Evolutionary conservation across 129 eudicot genomes (phyloP).

Genomic region (Sambucus nigra): DNA sequence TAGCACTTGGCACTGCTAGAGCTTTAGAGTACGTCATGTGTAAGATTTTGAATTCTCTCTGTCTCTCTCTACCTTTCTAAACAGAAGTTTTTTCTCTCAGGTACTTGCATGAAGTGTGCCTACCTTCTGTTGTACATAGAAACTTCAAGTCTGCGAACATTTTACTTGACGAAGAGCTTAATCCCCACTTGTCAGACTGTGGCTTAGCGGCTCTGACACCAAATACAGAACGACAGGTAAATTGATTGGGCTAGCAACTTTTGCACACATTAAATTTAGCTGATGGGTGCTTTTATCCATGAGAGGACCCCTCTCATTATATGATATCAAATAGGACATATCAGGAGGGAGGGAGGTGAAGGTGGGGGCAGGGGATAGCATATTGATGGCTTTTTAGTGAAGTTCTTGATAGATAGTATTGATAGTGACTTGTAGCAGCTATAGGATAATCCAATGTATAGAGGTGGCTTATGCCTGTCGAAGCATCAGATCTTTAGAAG

Average conservation of each 20-base stretch:
- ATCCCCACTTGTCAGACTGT: slow-evolving; percentile 92
- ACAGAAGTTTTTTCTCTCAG: slow-evolving; percentile 23
- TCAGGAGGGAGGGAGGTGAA: too few relatives aligned
- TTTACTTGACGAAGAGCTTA: slow-evolving; percentile 87
- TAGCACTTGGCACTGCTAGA: slow-evolving; percentile 97
- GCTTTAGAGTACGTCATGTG: slow-evolving; percentile 72
- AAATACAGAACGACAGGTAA: slow-evolving; percentile 90
- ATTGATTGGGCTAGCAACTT: slow-evolving; percentile 3
- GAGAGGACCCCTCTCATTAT: too few relatives aligned
- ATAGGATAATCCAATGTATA: not conserved
- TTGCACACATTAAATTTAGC: not conserved
- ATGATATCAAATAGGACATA: too few relatives aligned
- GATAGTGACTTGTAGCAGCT: not conserved
- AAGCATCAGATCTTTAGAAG: not conserved
- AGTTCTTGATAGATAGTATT: not conserved
- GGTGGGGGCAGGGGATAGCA: not conserved
- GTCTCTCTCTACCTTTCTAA: not conserved
- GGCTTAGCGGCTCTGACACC: slow-evolving; percentile 91
- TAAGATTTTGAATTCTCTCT: not conserved
- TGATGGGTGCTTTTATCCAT: not conserved
- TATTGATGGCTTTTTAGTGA: not conserved
- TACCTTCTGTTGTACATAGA: slow-evolving; percentile 96
- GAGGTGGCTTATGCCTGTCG: not conserved
- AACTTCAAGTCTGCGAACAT: slow-evolving; percentile 94
- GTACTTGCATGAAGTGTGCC: slow-evolving; percentile 98